A percentile compares a stretch with the other conserved stretches of the same genome.
Conservation (phyloP, 768 basidiomycete genomes). For the Hypholoma fasciculare region DNA sequence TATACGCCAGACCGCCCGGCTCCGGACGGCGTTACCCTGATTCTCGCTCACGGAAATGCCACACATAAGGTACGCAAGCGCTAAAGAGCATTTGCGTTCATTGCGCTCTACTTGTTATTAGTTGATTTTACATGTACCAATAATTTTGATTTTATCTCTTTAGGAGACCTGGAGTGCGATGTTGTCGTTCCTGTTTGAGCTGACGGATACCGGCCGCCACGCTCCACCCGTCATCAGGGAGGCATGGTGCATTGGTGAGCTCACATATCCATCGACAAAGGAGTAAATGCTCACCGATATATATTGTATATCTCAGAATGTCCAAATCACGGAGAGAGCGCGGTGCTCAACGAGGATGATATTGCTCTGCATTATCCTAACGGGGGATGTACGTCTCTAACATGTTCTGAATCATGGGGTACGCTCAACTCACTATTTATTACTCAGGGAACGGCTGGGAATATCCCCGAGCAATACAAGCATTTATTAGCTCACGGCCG, state of each 20-base stretch:
- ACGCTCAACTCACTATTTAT: not conserved
- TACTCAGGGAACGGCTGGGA: conserved; percentile 7
- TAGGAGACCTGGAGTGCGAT: conserved; percentile 6
- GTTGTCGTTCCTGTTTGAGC: conserved; percentile 4
- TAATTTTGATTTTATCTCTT: not conserved
- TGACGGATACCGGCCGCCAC: conserved; percentile 3
- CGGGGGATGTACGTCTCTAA: conserved; percentile 3
- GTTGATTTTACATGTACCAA: no score
- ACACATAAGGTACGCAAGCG: conserved; percentile 2
- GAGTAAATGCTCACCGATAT: not conserved
- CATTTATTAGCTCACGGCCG: conserved; percentile 7
- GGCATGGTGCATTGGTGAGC: conserved; percentile 9
- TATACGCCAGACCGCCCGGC: conserved; percentile 4
- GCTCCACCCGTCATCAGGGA: not conserved
- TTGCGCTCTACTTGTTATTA: not conserved
- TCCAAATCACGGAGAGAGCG: conserved; percentile 10
- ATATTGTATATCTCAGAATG: not conserved
- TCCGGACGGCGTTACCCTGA: conserved; percentile 2
- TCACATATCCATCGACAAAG: not conserved
- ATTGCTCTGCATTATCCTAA: conserved; percentile 4
- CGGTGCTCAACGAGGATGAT: conserved; percentile 8
- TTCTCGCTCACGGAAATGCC: conserved; percentile 8
- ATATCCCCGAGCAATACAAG: conserved; percentile 5
- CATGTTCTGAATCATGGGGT: not conserved
- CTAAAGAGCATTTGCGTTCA: not conserved